Conservation (phyloP, 495 filamentous ascomycete species). For the Pyrenula massariospora region DNA sequence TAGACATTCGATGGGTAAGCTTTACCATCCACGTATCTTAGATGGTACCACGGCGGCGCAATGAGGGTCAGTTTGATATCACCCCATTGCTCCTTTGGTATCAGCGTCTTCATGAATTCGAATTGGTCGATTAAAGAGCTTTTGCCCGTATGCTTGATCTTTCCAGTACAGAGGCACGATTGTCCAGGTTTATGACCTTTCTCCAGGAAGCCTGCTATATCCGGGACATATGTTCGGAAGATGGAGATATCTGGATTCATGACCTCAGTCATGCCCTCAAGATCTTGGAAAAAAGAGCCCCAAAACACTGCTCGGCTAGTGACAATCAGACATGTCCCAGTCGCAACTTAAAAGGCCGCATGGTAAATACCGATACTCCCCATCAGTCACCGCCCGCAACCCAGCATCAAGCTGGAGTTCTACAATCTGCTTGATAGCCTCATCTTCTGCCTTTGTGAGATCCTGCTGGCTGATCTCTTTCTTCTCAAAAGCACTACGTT, state of each 20-base stretch:
- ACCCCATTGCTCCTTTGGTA: conserved; percentile 31
- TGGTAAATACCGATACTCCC: conserved; percentile 45
- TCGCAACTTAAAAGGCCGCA: not conserved
- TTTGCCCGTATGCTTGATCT: conserved; percentile 42
- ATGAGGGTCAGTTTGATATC: conserved; percentile 55
- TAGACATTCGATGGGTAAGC: conserved; percentile 45
- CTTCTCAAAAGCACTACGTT: conserved; percentile 37
- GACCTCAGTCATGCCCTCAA: conserved; percentile 46
- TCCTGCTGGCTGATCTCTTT: conserved; percentile 25
- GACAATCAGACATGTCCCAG: not conserved
- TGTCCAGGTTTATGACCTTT: conserved; percentile 52
- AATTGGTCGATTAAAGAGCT: conserved; percentile 42
- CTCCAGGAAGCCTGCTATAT: conserved; percentile 57
- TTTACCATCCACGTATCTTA: conserved; percentile 48
- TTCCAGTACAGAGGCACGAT: conserved; percentile 51
- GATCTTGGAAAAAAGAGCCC: conserved; percentile 55
- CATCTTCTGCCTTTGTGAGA: conserved; percentile 38
- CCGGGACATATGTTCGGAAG: conserved; percentile 59
- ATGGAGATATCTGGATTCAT: conserved; percentile 39
- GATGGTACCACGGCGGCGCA: conserved; percentile 55
- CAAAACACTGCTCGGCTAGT: conserved; percentile 31
- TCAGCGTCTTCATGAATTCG: conserved; percentile 38
- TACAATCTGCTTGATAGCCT: conserved; percentile 46
- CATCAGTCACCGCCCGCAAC: conserved; percentile 51
- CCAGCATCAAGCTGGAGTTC: conserved; percentile 50